These are phyloP conservation scores for Neurospora sp. DNA, from an alignment of 495 filamentous ascomycete genomes.

Conservation along the genomic window DNA sequence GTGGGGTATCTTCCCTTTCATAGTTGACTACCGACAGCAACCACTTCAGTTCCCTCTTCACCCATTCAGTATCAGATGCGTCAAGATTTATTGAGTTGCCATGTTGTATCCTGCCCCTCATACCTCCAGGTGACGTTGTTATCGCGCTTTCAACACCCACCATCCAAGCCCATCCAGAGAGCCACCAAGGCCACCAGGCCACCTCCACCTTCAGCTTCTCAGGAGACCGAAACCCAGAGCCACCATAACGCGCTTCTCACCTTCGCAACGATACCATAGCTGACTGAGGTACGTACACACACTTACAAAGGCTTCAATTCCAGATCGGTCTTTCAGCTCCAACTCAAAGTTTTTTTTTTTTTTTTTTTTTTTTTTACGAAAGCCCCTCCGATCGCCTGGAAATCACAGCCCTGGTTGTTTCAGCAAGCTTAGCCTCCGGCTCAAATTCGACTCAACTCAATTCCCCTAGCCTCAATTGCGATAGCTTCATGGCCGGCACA, in stretches of 20 bases:
- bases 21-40: constrained; percentile 3
- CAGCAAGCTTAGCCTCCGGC: background rate
- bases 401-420: background rate
- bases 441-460: constrained; percentile 6
- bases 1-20: constrained; percentile 8
- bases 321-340: background rate
- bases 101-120: background rate
- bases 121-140: background rate
- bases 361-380: background rate
- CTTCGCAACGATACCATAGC: background rate
- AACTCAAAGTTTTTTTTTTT: background rate
- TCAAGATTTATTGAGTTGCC: background rate
- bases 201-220: background rate
- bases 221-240: background rate
- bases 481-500: constrained; percentile 1
- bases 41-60: background rate
- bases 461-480: constrained; percentile 5
- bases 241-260: background rate
- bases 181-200: background rate
- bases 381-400: background rate
- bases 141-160: background rate
- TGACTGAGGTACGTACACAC: background rate
- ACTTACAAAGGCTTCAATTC: background rate
- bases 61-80: background rate
- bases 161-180: background rate